Evolutionary conservation across 306 rosid genomes (phyloP), one percentile per base, ranked within the genome.

Genomic region (Lupinus albus): DNA sequence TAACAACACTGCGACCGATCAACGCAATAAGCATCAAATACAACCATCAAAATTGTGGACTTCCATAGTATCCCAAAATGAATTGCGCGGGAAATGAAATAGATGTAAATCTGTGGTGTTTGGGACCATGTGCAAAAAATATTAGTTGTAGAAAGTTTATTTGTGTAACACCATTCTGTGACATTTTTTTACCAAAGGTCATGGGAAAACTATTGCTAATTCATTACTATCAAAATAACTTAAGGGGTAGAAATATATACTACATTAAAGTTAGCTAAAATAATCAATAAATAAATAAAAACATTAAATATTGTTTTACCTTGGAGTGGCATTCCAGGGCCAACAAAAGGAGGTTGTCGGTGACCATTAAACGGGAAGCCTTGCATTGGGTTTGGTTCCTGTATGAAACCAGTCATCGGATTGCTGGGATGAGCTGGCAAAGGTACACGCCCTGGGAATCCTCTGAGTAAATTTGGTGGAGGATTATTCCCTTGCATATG

Each of bases 391-490:
- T 83, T 85, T 13, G 81, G 72, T 64, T 88, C 93, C 69, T 84
- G 88, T 82, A 74, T 69, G 58, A 88, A 81, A 67, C 88, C 78
- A 71, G 88, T 5, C 74, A 81, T 75, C 6, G 86, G 91, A 72
- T 80, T 83, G 77, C 42, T 73, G 11, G 85, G 78, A 72, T 86
- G 90, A 71, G 79, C 61, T 11, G 85, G 82, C 69, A 78, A 32
- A 6, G 88, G 71, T 6, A 81, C 81, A 74, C 91, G 87, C 74
- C 96, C 74, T 49, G 96, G 78, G 56, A 86, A 84, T 50, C 94
- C 97, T 72, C 84, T 91, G 18, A 82, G 68, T 41, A 83, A 20
- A 76, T 88, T 86, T 71, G 96, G 84, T 1, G 91, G 87, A 49
- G 85, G 88, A 55, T 82, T 80, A 75, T 78, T 88, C 25, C 88